Percentiles rank a stretch among this genome's conserved stretches.
phyloP scores from a whole-genome alignment of 768 basidiomycete species.

The Pisolithus marmoratus region DNA sequence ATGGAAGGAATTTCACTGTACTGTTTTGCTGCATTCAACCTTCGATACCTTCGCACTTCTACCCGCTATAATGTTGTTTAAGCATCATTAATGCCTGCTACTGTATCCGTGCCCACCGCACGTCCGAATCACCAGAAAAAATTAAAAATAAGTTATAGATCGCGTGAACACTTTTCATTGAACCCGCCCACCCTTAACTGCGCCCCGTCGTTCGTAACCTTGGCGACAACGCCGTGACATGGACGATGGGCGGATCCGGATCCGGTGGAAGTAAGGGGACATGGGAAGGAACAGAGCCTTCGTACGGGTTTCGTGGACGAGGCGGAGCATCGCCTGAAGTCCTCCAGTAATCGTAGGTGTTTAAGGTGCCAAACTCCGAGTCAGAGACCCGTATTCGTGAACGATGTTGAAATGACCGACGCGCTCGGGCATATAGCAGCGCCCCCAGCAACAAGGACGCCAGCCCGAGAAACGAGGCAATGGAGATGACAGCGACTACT shows the following conservation, averaged over 20 bases:
- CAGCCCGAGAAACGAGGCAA: constrained; percentile 10
- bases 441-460: constrained; percentile 12
- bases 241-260: neutral
- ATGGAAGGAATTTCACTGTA: constrained; percentile 28
- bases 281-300: constrained; percentile 2
- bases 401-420: neutral
- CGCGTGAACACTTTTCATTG: neutral
- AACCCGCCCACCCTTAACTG: neutral
- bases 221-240: neutral
- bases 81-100: constrained; percentile 24
- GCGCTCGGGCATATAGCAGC: constrained; percentile 11
- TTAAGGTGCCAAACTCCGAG: neutral
- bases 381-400: neutral
- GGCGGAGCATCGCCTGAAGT: neutral
- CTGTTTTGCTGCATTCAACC: constrained; percentile 18
- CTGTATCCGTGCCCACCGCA: constrained; percentile 14
- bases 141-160: too few species aligned
- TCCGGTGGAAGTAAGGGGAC: constrained; percentile 1
- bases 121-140: constrained; percentile 1
- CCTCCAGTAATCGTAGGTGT: too few species aligned
- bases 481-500: constrained; percentile 14
- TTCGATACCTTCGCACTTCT: constrained; percentile 12
- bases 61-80: constrained; percentile 29
- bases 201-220: neutral
- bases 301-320: constrained; percentile 5